These are phyloP conservation scores for Hsuehochloa calcarea DNA, from an alignment of 176 grass and related monocot species.

Conservation along the genomic window DNA sequence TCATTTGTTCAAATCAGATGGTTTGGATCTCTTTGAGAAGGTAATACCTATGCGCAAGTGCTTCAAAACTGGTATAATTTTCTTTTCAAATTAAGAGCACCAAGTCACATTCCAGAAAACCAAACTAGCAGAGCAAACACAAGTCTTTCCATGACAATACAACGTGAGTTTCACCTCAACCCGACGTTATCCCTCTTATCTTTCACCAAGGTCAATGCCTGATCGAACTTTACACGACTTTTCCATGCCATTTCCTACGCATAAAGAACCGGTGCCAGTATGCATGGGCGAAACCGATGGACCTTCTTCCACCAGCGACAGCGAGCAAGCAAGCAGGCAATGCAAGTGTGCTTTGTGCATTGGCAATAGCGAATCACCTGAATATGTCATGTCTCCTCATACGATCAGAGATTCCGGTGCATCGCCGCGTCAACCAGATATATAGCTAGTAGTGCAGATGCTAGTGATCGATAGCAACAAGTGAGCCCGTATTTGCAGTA, in stretches of 20 bases:
- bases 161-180: neutral
- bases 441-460: neutral
- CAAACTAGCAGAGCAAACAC: neutral
- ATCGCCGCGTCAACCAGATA: neutral
- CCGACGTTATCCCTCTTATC: neutral
- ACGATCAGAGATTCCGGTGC: conserved; percentile 37
- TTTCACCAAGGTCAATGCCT: neutral
- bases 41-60: neutral
- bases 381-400: conserved; percentile 37
- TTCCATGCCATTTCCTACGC: neutral
- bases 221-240: neutral
- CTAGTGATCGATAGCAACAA: conserved; percentile 18
- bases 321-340: neutral
- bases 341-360: neutral
- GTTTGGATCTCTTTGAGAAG: neutral
- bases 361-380: neutral
- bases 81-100: neutral
- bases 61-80: neutral
- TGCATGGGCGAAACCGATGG: neutral
- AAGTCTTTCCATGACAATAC: neutral
- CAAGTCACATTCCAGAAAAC: neutral
- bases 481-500: neutral
- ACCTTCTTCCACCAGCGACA: neutral
- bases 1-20: neutral
- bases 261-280: neutral